Conservation (phyloP, 495 filamentous ascomycete genomes). For the Penicillium pulvis region DNA sequence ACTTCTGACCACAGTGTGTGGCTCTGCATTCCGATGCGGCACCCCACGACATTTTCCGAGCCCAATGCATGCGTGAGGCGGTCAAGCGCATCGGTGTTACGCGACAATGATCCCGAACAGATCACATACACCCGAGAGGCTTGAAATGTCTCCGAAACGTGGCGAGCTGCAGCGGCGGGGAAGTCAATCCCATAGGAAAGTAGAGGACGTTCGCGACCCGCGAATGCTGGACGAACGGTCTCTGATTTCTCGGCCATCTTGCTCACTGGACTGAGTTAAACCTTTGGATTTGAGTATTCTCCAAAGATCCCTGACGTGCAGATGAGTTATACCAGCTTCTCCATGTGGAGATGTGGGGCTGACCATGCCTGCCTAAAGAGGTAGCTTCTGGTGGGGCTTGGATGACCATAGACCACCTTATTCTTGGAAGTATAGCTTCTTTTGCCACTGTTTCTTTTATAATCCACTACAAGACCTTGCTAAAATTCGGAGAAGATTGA, state of each 20-base stretch:
- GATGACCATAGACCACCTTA: neutral
- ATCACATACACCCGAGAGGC: conserved; percentile 61
- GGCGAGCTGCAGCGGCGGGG: conserved; percentile 49
- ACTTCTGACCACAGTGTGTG: conserved; percentile 64
- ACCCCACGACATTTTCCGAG: conserved; percentile 48
- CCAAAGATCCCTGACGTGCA: neutral
- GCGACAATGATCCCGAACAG: conserved; percentile 58
- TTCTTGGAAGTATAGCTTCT: neutral
- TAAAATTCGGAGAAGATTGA: too few species aligned
- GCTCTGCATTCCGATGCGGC: conserved; percentile 57
- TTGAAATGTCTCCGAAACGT: conserved; percentile 52
- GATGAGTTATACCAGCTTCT: conserved; percentile 5
- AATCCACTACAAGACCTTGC: too few species aligned
- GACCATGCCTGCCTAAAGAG: neutral
- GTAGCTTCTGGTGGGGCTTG: neutral
- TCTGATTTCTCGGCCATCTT: conserved; percentile 30
- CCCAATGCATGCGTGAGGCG: conserved; percentile 47
- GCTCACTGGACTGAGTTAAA: neutral
- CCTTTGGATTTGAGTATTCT: neutral
- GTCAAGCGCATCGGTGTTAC: conserved; percentile 53
- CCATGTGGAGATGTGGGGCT: conserved; percentile 23
- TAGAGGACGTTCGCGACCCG: conserved; percentile 37
- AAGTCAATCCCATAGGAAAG: conserved; percentile 57
- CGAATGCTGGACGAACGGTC: conserved; percentile 43
- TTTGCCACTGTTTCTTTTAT: too few species aligned